phyloP scores from a whole-genome alignment of 2,329 filamentous ascomycete genomes.

The Colletotrichum spinosum region DNA sequence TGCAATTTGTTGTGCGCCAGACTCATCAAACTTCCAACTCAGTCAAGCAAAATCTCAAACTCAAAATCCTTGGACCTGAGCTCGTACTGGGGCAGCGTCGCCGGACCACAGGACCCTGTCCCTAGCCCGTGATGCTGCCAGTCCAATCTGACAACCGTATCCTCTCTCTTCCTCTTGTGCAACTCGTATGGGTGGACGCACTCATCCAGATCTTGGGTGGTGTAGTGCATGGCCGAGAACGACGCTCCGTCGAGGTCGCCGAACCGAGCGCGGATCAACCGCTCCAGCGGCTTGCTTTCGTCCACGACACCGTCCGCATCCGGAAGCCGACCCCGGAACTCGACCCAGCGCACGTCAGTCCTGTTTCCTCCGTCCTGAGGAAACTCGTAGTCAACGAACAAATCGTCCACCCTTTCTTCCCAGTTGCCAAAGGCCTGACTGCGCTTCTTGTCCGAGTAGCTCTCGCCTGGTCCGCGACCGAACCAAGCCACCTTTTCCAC shows the following conservation, averaged over 20 bases:
- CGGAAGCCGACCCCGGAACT: slow-evolving; percentile 49
- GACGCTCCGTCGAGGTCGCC: slow-evolving; percentile 60
- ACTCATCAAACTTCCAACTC: slow-evolving; percentile 40
- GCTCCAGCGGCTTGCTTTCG: slow-evolving; percentile 12
- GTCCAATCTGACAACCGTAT: slow-evolving; percentile 69
- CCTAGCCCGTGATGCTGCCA: slow-evolving; percentile 72
- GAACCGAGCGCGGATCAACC: slow-evolving; percentile 57
- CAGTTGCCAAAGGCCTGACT: slow-evolving; percentile 69
- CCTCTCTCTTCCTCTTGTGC: slow-evolving; percentile 56
- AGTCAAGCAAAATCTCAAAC: slow-evolving; percentile 58
- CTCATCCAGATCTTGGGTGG: slow-evolving; percentile 63
- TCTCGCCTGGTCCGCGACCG: slow-evolving; percentile 74
- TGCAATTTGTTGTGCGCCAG: no score
- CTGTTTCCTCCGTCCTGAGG: slow-evolving; percentile 76
- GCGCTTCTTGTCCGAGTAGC: slow-evolving; percentile 74
- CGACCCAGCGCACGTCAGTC: slow-evolving; percentile 72
- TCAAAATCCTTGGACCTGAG: slow-evolving; percentile 56
- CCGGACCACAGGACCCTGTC: slow-evolving; percentile 71
- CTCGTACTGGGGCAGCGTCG: slow-evolving; percentile 61
- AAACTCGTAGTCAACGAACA: slow-evolving; percentile 73
- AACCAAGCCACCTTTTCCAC: slow-evolving; percentile 68
- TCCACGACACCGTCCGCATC: slow-evolving; percentile 39
- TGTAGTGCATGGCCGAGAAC: slow-evolving; percentile 69
- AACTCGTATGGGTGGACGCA: slow-evolving; percentile 72
- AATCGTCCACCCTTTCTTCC: slow-evolving; percentile 57